These are phyloP conservation scores for Cicer yamashitae DNA, from an alignment of 306 rosid species.

Conservation along the genomic window DNA sequence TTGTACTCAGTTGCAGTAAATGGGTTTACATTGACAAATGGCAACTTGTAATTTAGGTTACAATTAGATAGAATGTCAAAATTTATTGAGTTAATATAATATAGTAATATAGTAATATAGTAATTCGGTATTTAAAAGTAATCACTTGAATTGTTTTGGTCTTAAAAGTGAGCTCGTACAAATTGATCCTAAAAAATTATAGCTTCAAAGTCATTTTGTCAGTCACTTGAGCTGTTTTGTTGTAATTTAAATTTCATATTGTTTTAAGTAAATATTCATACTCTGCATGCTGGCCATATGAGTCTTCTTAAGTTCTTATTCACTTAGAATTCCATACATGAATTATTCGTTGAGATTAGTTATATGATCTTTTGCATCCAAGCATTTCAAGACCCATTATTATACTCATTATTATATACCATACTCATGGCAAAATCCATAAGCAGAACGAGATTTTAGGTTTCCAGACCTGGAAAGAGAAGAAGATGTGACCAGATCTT, in stretches of 20 bases:
- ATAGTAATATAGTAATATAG: too few species aligned
- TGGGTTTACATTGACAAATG: conserved; percentile 5
- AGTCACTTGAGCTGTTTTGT: not conserved
- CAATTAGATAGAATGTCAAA: not conserved
- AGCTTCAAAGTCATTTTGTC: not conserved
- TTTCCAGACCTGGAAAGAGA: too few species aligned
- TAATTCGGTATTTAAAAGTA: not conserved
- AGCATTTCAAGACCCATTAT: too few species aligned
- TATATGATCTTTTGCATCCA: too few species aligned
- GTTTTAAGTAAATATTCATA: not conserved
- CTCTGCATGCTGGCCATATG: not conserved
- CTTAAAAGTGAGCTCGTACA: not conserved
- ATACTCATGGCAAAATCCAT: too few species aligned
- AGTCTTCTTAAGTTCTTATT: too few species aligned
- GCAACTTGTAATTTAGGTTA: not conserved
- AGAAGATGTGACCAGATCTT: too few species aligned
- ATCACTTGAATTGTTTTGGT: not conserved
- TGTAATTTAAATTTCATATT: not conserved
- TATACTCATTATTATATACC: too few species aligned
- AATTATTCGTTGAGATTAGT: too few species aligned
- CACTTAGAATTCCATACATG: too few species aligned
- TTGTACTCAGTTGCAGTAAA: not conserved
- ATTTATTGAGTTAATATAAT: not conserved
- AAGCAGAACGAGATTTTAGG: too few species aligned
- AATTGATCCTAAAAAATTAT: not conserved